phyloP scores from a whole-genome alignment of 1,139 yeast genomes.

The Yamadazyma trypodendri region DNA sequence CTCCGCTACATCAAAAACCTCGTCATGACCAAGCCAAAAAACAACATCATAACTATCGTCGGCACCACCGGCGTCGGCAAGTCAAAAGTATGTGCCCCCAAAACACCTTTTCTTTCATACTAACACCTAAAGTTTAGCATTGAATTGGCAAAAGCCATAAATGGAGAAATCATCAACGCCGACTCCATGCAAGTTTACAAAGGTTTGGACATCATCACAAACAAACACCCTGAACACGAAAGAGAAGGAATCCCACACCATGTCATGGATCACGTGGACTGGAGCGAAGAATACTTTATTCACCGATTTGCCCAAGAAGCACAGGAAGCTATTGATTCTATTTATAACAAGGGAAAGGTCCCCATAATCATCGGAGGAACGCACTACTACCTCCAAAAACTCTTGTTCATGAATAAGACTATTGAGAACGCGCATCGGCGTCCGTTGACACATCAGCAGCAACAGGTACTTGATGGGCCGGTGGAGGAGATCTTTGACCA shows the following conservation, averaged over 20 bases:
- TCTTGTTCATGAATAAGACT: slow-evolving; percentile 70
- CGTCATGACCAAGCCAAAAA: slow-evolving; percentile 28
- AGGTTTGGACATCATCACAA: slow-evolving; percentile 74
- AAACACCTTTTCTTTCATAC: neutral
- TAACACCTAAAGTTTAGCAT: slow-evolving; percentile 50
- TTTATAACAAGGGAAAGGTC: slow-evolving; percentile 67
- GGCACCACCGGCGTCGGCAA: slow-evolving; percentile 99
- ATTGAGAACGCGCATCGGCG: slow-evolving; percentile 28
- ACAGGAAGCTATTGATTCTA: slow-evolving; percentile 51
- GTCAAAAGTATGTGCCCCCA: slow-evolving; percentile 57
- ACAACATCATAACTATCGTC: slow-evolving; percentile 63
- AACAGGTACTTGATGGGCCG: slow-evolving; percentile 54
- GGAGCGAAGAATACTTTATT: slow-evolving; percentile 83
- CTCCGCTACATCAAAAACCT: slow-evolving; percentile 23
- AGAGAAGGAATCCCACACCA: slow-evolving; percentile 77
- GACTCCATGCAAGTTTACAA: slow-evolving; percentile 96
- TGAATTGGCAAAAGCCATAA: slow-evolving; percentile 70
- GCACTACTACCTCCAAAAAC: slow-evolving; percentile 81
- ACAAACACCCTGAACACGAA: slow-evolving; percentile 84
- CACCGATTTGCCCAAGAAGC: slow-evolving; percentile 82
- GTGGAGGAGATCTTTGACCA: slow-evolving; percentile 48
- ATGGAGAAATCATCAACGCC: slow-evolving; percentile 92
- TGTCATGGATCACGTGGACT: slow-evolving; percentile 76
- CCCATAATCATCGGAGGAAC: slow-evolving; percentile 97
- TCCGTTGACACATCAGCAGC: slow-evolving; percentile 41